Base-by-base conservation (phyloP, 495 filamentous ascomycete species). In the Aspergillus sparsus region DNA sequence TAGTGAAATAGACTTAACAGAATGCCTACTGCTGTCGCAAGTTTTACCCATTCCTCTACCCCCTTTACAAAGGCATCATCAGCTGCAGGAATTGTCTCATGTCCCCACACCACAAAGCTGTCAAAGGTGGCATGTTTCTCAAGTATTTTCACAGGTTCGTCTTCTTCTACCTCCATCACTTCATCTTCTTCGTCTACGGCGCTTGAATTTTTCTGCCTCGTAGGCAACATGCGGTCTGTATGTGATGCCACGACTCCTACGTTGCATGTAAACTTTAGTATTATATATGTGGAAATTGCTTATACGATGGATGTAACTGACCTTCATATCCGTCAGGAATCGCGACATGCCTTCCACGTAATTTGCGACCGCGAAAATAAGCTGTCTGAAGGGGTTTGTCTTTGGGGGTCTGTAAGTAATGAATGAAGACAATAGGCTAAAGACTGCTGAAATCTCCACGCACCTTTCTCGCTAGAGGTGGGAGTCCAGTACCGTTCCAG, bases 341-440 rank as follows among this genome's bases (percentile, higher is more conserved):
- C 10, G 80, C 77, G 32, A 93, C 74, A 15, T 77, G 69, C 57
- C 83, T 86, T 31, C 90, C 91, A 45, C 82, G 79, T 15, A 98
- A 78, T 65, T 88, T 94, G 42, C 93, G 85, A 35, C 93, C 93
- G 33, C 93, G 88, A 62, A 97, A 89, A 67, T 93, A 89, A 18
- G 87, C 78, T 2, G 83, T 87, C 15, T 77, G 79, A 27, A 62
- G 35, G 57, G 57, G 49, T 35, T 60, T 21, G 41, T 65, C 65
- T 66, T 18, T 3, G 21, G 18, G n/a, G 27, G 46, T 21, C 5
- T 34, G 16, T 62, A 18, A 62, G 56, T 27, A 18, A 51, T 33
- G 21, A 35, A 13, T 16, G 7, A 2, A 27, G 27, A 36, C n/a
- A 37, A 49, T 37, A 27, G 27, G 41, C 8, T 7, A 8, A 11